phyloP scores from a whole-genome alignment of 2,329 filamentous ascomycete species.

The Phialophora macrospora region DNA sequence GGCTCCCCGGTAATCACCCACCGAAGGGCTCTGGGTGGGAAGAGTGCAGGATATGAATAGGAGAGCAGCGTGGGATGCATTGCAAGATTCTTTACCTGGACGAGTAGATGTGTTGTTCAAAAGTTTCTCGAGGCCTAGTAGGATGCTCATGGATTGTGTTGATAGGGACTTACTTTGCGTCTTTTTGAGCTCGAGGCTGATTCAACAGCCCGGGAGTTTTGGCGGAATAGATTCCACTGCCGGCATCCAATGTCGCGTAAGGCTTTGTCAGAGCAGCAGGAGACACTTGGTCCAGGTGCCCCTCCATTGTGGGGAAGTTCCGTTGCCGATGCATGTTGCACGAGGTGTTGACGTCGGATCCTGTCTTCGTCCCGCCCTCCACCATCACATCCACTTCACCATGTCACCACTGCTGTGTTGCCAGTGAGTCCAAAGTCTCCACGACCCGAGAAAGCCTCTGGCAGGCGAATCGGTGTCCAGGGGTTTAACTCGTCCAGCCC shows the following conservation, averaged over 20 bases:
- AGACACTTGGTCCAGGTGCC: not conserved
- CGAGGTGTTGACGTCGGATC: conserved; percentile 1
- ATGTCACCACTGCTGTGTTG: not conserved
- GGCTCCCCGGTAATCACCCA: too few relatives aligned
- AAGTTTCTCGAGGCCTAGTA: not conserved
- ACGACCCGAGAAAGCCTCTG: not conserved
- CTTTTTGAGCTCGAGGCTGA: not conserved
- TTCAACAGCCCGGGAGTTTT: not conserved
- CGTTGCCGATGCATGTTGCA: conserved; percentile 10
- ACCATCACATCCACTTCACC: conserved; percentile 9
- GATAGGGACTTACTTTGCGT: too few relatives aligned
- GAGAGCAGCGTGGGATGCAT: not conserved
- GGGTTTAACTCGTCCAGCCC: too few relatives aligned
- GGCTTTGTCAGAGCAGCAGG: conserved; percentile 1
- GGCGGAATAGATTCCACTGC: conserved; percentile 29
- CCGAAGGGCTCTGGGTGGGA: not conserved
- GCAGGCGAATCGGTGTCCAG: not conserved
- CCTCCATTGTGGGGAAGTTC: conserved; percentile 16
- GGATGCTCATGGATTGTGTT: too few relatives aligned
- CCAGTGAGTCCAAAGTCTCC: not conserved
- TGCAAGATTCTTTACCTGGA: not conserved
- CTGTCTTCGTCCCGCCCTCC: not conserved
- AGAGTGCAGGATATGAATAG: not conserved
- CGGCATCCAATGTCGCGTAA: conserved; percentile 1
- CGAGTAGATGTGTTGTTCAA: not conserved